Evolutionary conservation across 495 filamentous ascomycete species (phyloP).

Genomic region (Aspergillus sclerotioniger): DNA sequence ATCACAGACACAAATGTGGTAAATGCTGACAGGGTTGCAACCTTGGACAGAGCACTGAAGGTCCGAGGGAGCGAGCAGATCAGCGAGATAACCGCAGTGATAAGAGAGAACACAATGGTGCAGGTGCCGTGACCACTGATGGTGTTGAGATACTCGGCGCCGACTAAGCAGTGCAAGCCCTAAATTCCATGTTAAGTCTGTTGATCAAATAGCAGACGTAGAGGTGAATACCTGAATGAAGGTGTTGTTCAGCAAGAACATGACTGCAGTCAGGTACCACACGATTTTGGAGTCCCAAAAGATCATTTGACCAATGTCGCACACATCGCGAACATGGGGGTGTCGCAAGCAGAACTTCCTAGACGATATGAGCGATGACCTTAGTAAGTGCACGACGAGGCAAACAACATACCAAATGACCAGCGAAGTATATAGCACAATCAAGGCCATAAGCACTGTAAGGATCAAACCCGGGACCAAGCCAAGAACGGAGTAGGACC

Average conservation of each 20-base stretch:
- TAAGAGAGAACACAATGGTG: slow-evolving; percentile 70
- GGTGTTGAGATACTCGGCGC: slow-evolving; percentile 82
- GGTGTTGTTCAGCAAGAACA: slow-evolving; percentile 91
- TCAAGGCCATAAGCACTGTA: slow-evolving; percentile 68
- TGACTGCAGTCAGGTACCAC: slow-evolving; percentile 80
- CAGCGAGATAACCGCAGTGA: slow-evolving; percentile 68
- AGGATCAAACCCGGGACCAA: slow-evolving; percentile 84
- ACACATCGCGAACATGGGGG: slow-evolving; percentile 84
- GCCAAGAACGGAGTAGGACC: slow-evolving; percentile 81
- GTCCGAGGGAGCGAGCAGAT: slow-evolving; percentile 78
- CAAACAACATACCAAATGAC: slow-evolving; percentile 62
- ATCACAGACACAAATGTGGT: slow-evolving; percentile 87
- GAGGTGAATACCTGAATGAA: slow-evolving; percentile 64
- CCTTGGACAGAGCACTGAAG: slow-evolving; percentile 70
- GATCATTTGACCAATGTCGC: slow-evolving; percentile 85
- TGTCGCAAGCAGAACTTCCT: slow-evolving; percentile 85
- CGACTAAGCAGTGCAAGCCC: slow-evolving; percentile 76
- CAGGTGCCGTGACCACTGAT: slow-evolving; percentile 65
- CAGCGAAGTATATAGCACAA: slow-evolving; percentile 84
- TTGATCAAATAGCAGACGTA: slow-evolving; percentile 3
- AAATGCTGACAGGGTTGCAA: slow-evolving; percentile 72
- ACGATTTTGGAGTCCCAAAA: slow-evolving; percentile 76
- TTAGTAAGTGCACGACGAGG: neutral
- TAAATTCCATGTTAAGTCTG: slow-evolving; percentile 25
- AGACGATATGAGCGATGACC: slow-evolving; percentile 7